These are phyloP conservation scores for Skeletonema marinoi DNA, from an alignment of 108 stramenopile species.

Conservation along the genomic window DNA sequence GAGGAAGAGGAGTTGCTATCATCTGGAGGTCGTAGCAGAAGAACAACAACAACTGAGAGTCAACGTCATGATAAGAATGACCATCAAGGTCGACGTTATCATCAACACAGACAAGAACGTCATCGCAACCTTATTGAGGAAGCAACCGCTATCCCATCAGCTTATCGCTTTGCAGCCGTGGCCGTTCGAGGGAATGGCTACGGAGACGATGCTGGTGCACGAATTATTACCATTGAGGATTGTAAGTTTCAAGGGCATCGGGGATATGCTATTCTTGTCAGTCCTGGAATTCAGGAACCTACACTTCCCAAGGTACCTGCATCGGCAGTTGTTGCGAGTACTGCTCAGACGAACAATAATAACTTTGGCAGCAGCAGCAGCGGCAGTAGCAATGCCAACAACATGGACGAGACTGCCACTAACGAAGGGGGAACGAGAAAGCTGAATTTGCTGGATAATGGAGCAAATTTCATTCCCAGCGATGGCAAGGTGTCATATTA, in stretches of 20 bases:
- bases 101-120: neutral
- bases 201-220: constrained; percentile 37
- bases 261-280: constrained; percentile 39
- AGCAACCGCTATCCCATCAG: constrained; percentile 3
- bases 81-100: neutral
- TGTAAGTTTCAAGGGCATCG: constrained; percentile 29
- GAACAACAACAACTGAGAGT: neutral
- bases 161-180: constrained; percentile 28
- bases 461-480: constrained; percentile 22
- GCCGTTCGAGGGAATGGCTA: constrained; percentile 35
- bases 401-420: neutral
- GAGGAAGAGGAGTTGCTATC: neutral
- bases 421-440: neutral
- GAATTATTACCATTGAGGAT: constrained; percentile 33
- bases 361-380: neutral
- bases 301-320: constrained; percentile 15
- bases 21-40: neutral
- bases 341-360: neutral
- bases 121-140: neutral
- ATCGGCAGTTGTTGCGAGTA: neutral
- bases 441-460: constrained; percentile 31
- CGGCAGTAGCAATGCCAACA: neutral
- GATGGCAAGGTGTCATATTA: constrained; percentile 25
- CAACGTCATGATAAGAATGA: neutral
- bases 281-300: constrained; percentile 35